A percentile compares a stretch with the other conserved stretches of the same genome.
Evolutionary conservation across 495 filamentous ascomycete genomes (phyloP).

Genomic region (Aspergillus homomorphus): DNA sequence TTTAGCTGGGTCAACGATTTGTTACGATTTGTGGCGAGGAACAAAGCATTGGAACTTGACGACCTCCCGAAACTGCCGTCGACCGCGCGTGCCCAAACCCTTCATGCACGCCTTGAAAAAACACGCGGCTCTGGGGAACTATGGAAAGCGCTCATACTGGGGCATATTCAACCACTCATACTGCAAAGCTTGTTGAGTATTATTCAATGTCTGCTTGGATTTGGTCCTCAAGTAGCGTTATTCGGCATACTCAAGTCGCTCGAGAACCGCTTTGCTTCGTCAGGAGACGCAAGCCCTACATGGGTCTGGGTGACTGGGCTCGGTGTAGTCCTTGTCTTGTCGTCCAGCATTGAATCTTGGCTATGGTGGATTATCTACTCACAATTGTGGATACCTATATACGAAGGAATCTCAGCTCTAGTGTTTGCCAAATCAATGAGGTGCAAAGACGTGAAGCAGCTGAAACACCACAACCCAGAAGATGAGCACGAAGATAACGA

Average conservation of each 20-base stretch:
- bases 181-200: slow-evolving; percentile 55
- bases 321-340: slow-evolving; percentile 52
- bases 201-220: slow-evolving; percentile 53
- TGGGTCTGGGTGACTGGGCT: slow-evolving; percentile 70
- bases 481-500: slow-evolving; percentile 28
- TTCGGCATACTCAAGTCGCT: slow-evolving; percentile 59
- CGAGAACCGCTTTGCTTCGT: slow-evolving; percentile 49
- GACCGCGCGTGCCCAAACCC: slow-evolving; percentile 25
- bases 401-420: slow-evolving; percentile 65
- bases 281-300: slow-evolving; percentile 38
- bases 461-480: slow-evolving; percentile 28
- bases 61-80: slow-evolving; percentile 52
- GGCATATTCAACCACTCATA: slow-evolving; percentile 51
- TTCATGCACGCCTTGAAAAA: slow-evolving; percentile 49
- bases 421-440: slow-evolving; percentile 78
- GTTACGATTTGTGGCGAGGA: slow-evolving; percentile 50
- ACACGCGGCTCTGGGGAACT: slow-evolving; percentile 49
- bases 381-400: slow-evolving; percentile 60
- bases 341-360: slow-evolving; percentile 58
- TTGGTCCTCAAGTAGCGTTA: slow-evolving; percentile 68
- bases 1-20: slow-evolving; percentile 60
- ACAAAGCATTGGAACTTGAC: slow-evolving; percentile 54
- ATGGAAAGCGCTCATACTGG: slow-evolving; percentile 57
- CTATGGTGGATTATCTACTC: slow-evolving; percentile 65
- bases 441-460: slow-evolving; percentile 68